Base-by-base conservation (phyloP, 225 moss, liverwort and hornwort species). In the Pleurozium schreberi region DNA sequence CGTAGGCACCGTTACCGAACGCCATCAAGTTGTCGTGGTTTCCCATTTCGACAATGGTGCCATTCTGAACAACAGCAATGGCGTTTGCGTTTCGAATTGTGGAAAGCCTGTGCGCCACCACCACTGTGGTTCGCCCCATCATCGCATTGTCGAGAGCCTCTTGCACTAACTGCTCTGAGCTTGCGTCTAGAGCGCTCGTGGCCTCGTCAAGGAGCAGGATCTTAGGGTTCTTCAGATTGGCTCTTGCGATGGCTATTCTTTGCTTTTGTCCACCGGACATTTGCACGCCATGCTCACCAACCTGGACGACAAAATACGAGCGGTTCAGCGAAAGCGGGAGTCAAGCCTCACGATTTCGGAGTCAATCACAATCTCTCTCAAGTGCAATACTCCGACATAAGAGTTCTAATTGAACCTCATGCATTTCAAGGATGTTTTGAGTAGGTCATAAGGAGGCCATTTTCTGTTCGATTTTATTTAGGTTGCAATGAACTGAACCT, bases 231-330 rank as follows among this genome's bases (percentile, higher is more conserved):
- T 95, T 95, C 58, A 96, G 84, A 68, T 91, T 92, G 52, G 96
- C 96, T 64, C 96, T 88, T 14, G 96, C 94, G 36, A 96, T 95
- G 43, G 95, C 95, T 28, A 96, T 93, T 57, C 96, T 91, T 74
- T 96, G 96, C 85, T 95, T 96, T 40, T 96, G 96, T 18, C 96
- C 96, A 77, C 96, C 96, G 76, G 96, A 96, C 90, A 96, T 92
- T 88, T 96, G 95, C 53, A 93, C 89, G 23, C 96, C 96, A 18
- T 88, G 88, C 86, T 96, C 96, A 36, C 96, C 96, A 62, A 94
- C 96, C 92, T 95, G 71, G 40, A 59, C 81, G 65, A 42, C 77
- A 47, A 65, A 65, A 82, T 11, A 36, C 52, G 28, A 83, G 57
- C 50, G 36, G 65, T 80, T 62, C 80, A 42, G 28, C 36, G 60